Percentiles rank a stretch among this genome's conserved stretches.
Conservation (phyloP, 805 yeast genomes). For the Saturnispora sanitii region DNA sequence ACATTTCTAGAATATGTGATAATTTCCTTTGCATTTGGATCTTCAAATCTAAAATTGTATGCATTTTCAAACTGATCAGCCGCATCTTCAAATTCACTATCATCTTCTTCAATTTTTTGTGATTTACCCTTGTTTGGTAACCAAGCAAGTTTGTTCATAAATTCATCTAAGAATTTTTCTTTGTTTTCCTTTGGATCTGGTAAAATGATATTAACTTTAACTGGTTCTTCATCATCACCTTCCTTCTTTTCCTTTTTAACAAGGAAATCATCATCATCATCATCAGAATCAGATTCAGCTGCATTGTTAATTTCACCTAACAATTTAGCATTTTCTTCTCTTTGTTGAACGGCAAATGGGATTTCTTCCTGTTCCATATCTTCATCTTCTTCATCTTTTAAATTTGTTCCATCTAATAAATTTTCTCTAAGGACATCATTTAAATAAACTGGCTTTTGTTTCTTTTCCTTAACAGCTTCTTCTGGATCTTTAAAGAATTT, state of each 20-base stretch:
- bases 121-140: conserved; percentile 61
- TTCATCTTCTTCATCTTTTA: conserved; percentile 45
- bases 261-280: conserved; percentile 37
- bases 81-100: conserved; percentile 84
- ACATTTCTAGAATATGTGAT: conserved; percentile 91
- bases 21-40: conserved; percentile 81
- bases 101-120: conserved; percentile 41
- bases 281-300: conserved; percentile 36
- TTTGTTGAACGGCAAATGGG: conserved; percentile 67
- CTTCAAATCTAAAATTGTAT: conserved; percentile 91
- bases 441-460: conserved; percentile 68
- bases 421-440: conserved; percentile 89
- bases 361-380: conserved; percentile 41
- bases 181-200: conserved; percentile 58
- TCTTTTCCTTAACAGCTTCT: conserved; percentile 41
- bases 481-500: conserved; percentile 63
- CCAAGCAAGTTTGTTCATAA: conserved; percentile 79
- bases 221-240: conserved; percentile 16
- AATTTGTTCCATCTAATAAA: conserved; percentile 56
- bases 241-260: conserved; percentile 44
- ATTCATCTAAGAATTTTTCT: conserved; percentile 63
- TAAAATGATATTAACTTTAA: conserved; percentile 28
- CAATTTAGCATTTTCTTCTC: conserved; percentile 65
- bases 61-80: conserved; percentile 88
- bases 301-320: conserved; percentile 69